Percentiles rank a stretch among this genome's conserved stretches.
Evolutionary conservation across 176 grass and related monocot species (phyloP).

Genomic region (Paspalum notatum): DNA sequence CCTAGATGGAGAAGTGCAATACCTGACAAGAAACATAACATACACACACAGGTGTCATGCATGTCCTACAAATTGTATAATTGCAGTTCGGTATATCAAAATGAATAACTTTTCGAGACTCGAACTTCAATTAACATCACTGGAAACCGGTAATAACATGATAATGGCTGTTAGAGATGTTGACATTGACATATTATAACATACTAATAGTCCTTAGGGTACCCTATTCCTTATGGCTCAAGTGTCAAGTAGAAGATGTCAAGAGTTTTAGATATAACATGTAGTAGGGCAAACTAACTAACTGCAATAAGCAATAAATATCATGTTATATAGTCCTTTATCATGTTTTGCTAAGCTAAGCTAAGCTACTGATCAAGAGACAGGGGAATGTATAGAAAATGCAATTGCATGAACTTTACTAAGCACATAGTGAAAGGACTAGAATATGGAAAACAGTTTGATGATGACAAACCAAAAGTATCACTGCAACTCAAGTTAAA

Average conservation of each 20-base stretch:
- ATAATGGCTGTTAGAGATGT: background rate
- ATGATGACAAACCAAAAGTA: background rate
- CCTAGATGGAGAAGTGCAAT: slow-evolving; percentile 67
- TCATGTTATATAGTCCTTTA: slow-evolving; percentile 6
- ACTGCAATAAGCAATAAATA: slow-evolving; percentile 13
- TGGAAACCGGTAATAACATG: no score
- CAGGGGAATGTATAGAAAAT: background rate
- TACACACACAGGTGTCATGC: background rate
- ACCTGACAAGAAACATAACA: slow-evolving; percentile 47
- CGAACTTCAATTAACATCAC: slow-evolving; percentile 26
- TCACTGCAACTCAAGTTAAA: slow-evolving; percentile 32
- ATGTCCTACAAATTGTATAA: slow-evolving; percentile 13
- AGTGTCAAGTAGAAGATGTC: background rate
- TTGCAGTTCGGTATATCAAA: slow-evolving; percentile 9
- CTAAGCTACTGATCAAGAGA: slow-evolving; percentile 22
- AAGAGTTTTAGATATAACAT: slow-evolving; percentile 1
- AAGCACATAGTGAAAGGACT: background rate
- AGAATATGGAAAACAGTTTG: background rate
- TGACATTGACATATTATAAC: slow-evolving; percentile 30
- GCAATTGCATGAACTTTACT: background rate
- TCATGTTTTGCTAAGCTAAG: slow-evolving; percentile 20
- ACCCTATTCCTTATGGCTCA: background rate
- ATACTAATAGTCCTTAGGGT: background rate
- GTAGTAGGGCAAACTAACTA: background rate
- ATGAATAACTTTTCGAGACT: background rate